These are phyloP conservation scores for Candida sonorensis DNA, from an alignment of 805 yeast genomes.

Conservation along the genomic window DNA sequence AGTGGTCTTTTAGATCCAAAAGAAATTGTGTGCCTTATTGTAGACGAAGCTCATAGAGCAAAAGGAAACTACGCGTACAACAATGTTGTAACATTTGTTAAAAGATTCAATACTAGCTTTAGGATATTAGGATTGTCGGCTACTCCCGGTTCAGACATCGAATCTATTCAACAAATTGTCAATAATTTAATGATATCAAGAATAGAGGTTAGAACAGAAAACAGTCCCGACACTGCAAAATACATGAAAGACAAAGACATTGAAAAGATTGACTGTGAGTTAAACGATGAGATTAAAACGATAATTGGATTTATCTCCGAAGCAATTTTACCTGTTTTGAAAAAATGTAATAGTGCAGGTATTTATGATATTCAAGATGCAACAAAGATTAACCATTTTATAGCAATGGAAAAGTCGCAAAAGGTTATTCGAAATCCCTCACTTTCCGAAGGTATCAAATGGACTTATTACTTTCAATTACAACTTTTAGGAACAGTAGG, in stretches of 20 bases:
- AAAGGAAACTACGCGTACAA: constrained; percentile 86
- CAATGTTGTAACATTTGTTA: constrained; percentile 65
- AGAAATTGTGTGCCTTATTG: constrained; percentile 63
- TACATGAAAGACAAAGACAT: constrained; percentile 68
- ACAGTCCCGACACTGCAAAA: constrained; percentile 68
- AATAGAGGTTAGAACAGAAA: constrained; percentile 82
- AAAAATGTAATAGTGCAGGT: constrained; percentile 55
- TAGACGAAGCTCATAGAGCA: constrained; percentile 96
- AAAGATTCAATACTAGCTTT: constrained; percentile 56
- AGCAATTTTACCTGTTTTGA: constrained; percentile 62
- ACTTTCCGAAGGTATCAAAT: constrained; percentile 62
- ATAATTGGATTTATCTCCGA: constrained; percentile 48
- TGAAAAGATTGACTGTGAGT: constrained; percentile 50
- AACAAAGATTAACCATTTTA: constrained; percentile 57
- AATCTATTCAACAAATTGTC: constrained; percentile 82
- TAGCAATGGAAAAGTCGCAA: constrained; percentile 63
- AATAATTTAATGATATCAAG: constrained; percentile 65
- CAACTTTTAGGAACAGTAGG: constrained; percentile 67
- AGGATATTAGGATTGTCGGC: constrained; percentile 88
- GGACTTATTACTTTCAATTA: constrained; percentile 60
- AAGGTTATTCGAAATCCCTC: constrained; percentile 45
- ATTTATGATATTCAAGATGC: constrained; percentile 66
- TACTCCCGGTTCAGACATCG: constrained; percentile 86
- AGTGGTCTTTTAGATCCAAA: constrained; percentile 74
- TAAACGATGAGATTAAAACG: constrained; percentile 47